Evolutionary conservation across 768 basidiomycete species (phyloP).

Genomic region (Xerocomus potaroensis): DNA sequence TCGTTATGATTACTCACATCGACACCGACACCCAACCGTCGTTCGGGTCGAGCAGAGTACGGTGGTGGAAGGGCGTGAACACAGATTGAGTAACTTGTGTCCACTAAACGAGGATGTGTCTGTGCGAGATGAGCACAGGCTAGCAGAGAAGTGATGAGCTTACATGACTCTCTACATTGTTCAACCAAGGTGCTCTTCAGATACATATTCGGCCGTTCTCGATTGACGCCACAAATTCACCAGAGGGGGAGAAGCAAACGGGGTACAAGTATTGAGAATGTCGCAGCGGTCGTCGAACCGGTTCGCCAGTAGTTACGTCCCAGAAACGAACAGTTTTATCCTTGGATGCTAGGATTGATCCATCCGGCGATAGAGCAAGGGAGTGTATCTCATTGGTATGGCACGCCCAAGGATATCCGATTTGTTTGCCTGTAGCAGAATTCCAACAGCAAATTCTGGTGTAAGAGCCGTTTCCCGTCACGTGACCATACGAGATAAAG

Average conservation of each 20-base stretch:
- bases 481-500: background rate
- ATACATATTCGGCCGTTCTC: background rate
- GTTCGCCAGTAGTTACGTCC: background rate
- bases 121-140: too few relatives aligned
- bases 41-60: too few relatives aligned
- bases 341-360: background rate
- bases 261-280: background rate
- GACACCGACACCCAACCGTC: too few relatives aligned
- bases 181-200: conserved; percentile 1
- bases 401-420: conserved; percentile 10
- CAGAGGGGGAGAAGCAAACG: conserved; percentile 8
- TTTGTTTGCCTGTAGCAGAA: background rate
- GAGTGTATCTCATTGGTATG: conserved; percentile 1
- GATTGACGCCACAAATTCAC: background rate
- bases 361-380: conserved; percentile 1
- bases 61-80: too few relatives aligned
- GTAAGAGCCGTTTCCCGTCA: conserved; percentile 1
- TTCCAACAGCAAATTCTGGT: background rate
- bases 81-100: too few relatives aligned
- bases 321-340: conserved; percentile 7
- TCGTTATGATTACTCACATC: too few relatives aligned
- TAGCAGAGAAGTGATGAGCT: too few relatives aligned
- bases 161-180: too few relatives aligned
- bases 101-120: too few relatives aligned
- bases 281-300: background rate